Evolutionary conservation across 129 eudicot genomes (phyloP).

Genomic region (Tagetes patula): DNA sequence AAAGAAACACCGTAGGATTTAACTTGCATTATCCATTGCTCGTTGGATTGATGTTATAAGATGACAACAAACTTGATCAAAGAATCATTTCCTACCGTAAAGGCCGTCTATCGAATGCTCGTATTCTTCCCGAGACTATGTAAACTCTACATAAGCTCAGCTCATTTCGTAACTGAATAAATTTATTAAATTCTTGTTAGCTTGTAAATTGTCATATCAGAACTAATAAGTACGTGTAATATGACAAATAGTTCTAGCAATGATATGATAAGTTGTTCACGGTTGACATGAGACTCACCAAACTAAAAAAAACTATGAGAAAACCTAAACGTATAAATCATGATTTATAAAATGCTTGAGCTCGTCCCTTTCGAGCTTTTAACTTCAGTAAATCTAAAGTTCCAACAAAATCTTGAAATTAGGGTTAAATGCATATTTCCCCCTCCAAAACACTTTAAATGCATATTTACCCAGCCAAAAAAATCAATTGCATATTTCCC

Average conservation of each 20-base stretch:
- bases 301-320: too few species aligned
- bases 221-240: too few species aligned
- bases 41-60: neutral
- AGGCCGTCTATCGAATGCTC: slow-evolving; percentile 67
- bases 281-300: too few species aligned
- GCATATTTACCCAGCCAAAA: too few species aligned
- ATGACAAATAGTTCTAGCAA: neutral
- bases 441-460: too few species aligned
- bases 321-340: too few species aligned
- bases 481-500: too few species aligned
- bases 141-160: slow-evolving; percentile 57
- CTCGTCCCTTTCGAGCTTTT: too few species aligned
- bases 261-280: neutral
- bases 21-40: neutral
- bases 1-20: neutral
- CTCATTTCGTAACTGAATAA: slow-evolving; percentile 56
- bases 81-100: neutral
- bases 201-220: neutral
- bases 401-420: too few species aligned
- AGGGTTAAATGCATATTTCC: too few species aligned
- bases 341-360: too few species aligned
- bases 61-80: slow-evolving; percentile 15
- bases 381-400: too few species aligned
- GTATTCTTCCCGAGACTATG: slow-evolving; percentile 43
- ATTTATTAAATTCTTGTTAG: neutral